Base-by-base conservation (phyloP, 2,329 filamentous ascomycete species). In the Colletotrichum phormii region DNA sequence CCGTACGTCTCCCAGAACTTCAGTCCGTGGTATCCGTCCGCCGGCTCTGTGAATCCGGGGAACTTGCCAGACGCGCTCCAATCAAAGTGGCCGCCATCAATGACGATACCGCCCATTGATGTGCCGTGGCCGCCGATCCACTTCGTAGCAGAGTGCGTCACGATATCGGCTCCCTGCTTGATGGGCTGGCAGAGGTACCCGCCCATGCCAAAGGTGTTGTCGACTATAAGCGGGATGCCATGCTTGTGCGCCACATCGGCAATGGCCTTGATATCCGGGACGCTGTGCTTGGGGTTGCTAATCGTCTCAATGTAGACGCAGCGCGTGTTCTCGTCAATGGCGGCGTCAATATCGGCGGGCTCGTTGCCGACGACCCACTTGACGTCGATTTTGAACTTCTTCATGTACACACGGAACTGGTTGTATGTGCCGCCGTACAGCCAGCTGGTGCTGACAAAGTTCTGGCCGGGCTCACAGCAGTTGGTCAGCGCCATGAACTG, bases 351-450 rank as follows among this genome's bases (percentile, higher is more conserved):
- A 78, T 95, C 94, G 76, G 92, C 92, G 9, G 94, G 86, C 72
- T 91, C 91, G 82, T 98, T 95, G 55, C 94, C 94, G 64, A 91
- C 87, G 78, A 98, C 89, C 78, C 98, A 98, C 85, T 95, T 97
- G 80, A 95, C 96, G 53, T 87, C 87, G 80, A 98, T 95, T 72
- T 95, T 95, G 60, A 98, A 85, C 18, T 95, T 91, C 6, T 94
- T 93, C 71, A 98, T 87, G 76, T 95, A 89, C 57, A 98, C 95
- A 84, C 98, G 98, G 85, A 98, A 91, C 86, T 98, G 96, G 85
- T 98, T 98, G 87, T 98, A 98, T 12, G 96, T 98, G 81, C 95
- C 95, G 75, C 95, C 95, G 84, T 98, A 98, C 72, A 98, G 87
- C 84, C 97, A 98, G 65, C 92, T 92, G 7, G 95, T 98, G n/a